Conservation (phyloP, 139 green algal species). For the Chlorella sp. region DNA sequence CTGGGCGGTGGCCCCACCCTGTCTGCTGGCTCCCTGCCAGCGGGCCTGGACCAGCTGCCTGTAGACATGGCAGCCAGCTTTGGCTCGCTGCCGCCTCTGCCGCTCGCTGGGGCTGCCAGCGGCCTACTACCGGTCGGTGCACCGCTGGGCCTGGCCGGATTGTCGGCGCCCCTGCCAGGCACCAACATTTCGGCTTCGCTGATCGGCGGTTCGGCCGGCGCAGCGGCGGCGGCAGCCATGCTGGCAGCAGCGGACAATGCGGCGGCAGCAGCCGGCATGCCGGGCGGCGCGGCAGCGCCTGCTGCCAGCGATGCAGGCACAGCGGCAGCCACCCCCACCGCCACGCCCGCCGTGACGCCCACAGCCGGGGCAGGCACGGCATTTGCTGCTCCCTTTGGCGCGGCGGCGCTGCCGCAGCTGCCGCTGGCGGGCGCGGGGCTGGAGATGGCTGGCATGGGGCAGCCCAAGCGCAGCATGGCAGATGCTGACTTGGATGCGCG, state of each 20-base stretch:
- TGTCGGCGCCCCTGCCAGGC: not conserved
- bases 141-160: not conserved
- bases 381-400: constrained; percentile 6
- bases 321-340: not conserved
- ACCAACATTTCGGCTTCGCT: not conserved
- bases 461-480: not conserved
- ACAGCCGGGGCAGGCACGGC: not conserved
- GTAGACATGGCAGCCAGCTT: not conserved
- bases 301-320: not conserved
- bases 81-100: not conserved
- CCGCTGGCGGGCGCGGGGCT: not conserved
- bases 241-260: not conserved
- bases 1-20: not conserved
- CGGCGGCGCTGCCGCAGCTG: not conserved
- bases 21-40: not conserved
- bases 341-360: not conserved
- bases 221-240: not conserved
- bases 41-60: not conserved
- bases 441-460: not conserved
- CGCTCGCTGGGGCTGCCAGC: not conserved
- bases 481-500: constrained; percentile 46
- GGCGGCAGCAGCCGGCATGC: not conserved
- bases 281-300: not conserved
- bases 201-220: not conserved
- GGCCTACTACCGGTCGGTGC: not conserved